Base-by-base conservation (phyloP, 495 filamentous ascomycete species). In the Aspergillus kassunensis region DNA sequence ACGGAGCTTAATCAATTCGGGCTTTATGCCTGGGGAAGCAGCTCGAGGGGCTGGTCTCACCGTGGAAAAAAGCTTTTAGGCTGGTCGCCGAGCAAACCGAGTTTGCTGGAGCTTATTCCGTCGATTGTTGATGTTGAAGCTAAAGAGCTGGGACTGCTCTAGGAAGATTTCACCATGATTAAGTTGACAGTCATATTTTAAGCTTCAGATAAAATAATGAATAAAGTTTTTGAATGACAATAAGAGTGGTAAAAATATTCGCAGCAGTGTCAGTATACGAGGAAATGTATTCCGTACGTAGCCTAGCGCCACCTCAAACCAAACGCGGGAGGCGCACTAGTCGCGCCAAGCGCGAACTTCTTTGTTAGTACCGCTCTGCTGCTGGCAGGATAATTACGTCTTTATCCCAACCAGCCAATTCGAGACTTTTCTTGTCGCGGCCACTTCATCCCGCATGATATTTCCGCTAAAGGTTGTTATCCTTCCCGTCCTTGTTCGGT, bases 21-120 rank as follows among this genome's bases (percentile, higher is more conserved):
- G 4, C 44, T 64, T 16, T 65, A 71, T 49, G 64, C 74, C 25
- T 84, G 79, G 76, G 85, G 82, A 73, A 59, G 82, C 71, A 90
- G 85, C 59, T 86, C 82, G 23, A 76, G 81, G 55, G 74, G 79
- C 6, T 74, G 72, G 45, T 80, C 82, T 0, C 71, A 78, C 40
- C 74, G 86, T 27, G 86, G 83, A 7, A 78, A 65, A 47, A 86
- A 87, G 62, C 74, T 85, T 52, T 66, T 90, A 13, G 82, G 77
- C 0, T 90, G 86, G 86, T 65, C 70, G 35, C 79, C 86, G 7
- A 76, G 73, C 63, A 69, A 72, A 34, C 71, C 66, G 18, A 73
- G 65, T 29, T 42, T 90, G 56, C 63, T 79, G 63, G 82, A 83
- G 7, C 70, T 80, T 47, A 69, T 88, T 37, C 70, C 79, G 4